A percentile compares a stretch with the other conserved stretches of the same genome.
phyloP scores from a whole-genome alignment of 116 monocot species.

The Iris pallida region DNA sequence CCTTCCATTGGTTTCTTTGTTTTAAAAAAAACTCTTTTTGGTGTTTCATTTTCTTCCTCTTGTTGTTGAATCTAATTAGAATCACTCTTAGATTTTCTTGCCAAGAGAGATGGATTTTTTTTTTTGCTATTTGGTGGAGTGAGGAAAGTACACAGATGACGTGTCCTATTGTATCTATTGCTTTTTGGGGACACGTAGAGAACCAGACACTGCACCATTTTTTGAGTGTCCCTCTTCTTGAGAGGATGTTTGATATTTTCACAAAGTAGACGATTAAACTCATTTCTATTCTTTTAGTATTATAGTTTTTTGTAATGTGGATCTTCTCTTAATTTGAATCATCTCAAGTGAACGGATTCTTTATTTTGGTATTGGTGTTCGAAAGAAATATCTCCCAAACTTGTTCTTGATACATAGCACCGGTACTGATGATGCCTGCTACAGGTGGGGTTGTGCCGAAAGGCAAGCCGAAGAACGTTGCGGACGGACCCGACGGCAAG shows the following conservation, averaged over 20 bases:
- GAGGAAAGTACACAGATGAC: no score
- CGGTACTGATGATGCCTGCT: background rate
- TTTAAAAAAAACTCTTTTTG: no score
- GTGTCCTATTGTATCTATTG: no score
- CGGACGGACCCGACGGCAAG: conserved; percentile 15
- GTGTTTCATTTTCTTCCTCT: no score
- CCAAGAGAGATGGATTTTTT: no score
- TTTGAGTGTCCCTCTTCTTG: no score
- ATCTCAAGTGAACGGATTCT: background rate
- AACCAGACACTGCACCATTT: no score
- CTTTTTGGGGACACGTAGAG: no score
- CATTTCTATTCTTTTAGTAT: background rate
- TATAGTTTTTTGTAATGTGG: background rate
- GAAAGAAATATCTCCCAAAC: background rate
- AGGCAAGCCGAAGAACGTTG: conserved; percentile 23
- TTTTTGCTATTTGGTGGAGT: no score
- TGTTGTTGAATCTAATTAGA: no score
- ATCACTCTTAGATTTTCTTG: no score
- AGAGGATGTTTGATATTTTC: background rate
- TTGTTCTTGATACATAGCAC: background rate
- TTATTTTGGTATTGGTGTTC: background rate
- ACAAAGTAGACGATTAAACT: no score
- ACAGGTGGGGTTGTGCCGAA: conserved; percentile 10
- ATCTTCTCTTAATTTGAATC: background rate
- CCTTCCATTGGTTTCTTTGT: background rate